A percentile compares a stretch with the other conserved stretches of the same genome.
These are phyloP conservation scores for Euryodendron excelsum DNA, from an alignment of 148 eudicot species.

Conservation along the genomic window DNA sequence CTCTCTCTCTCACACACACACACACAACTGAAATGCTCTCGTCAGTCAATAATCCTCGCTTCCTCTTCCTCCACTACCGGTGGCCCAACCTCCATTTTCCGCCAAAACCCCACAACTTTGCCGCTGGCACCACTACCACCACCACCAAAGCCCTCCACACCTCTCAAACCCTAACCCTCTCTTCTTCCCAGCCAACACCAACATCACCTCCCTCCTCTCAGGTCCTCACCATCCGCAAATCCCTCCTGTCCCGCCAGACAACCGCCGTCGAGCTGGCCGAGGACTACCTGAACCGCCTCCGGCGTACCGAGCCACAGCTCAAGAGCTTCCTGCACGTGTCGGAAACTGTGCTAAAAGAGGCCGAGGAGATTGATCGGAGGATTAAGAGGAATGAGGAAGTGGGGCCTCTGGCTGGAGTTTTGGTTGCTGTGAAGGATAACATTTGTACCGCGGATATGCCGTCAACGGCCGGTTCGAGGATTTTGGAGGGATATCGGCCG, in stretches of 20 bases:
- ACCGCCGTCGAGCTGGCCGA: constrained; percentile 67
- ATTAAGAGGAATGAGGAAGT: constrained; percentile 54
- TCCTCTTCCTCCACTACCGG: constrained; percentile 41
- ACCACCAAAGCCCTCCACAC: constrained; percentile 26
- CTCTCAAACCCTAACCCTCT: constrained; percentile 29
- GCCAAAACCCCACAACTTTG: constrained; percentile 16
- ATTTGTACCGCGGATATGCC: constrained; percentile 84
- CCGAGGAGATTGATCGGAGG: constrained; percentile 58
- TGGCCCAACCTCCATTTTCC: constrained; percentile 14
- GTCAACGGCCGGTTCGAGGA: constrained; percentile 76
- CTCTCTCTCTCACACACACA: constrained; percentile 12
- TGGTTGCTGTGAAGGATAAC: constrained; percentile 90
- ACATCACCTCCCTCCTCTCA: constrained; percentile 53
- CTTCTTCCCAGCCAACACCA: constrained; percentile 17
- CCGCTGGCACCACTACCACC: constrained; percentile 24
- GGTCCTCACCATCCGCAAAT: constrained; percentile 67
- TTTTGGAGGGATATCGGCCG: constrained; percentile 69
- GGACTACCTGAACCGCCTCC: constrained; percentile 58
- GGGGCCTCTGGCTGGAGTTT: constrained; percentile 76
- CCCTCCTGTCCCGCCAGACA: constrained; percentile 67
- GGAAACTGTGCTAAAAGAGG: constrained; percentile 42
- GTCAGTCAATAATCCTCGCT: constrained; percentile 46
- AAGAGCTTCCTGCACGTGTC: constrained; percentile 69
- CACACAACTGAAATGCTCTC: constrained; percentile 33
- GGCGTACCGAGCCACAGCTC: constrained; percentile 57